Evolutionary conservation across 2,329 filamentous ascomycete genomes (phyloP).

Genomic region (Seiridium unicorne): DNA sequence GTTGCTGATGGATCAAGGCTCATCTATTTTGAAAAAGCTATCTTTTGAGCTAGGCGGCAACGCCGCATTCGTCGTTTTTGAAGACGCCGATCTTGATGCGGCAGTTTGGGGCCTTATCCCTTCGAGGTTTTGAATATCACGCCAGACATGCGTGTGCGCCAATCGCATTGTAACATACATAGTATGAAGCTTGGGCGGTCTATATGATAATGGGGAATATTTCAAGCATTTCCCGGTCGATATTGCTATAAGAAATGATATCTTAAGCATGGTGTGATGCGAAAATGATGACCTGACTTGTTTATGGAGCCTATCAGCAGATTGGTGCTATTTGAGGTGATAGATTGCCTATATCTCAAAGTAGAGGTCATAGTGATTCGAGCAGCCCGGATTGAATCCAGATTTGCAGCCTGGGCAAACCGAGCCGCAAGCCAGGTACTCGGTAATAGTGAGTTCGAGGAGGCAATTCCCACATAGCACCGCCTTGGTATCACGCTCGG

Average conservation of each 20-base stretch:
- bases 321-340: no score
- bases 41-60: slow-evolving; percentile 94
- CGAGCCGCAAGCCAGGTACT: slow-evolving; percentile 15
- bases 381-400: slow-evolving; percentile 20
- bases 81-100: slow-evolving; percentile 84
- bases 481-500: slow-evolving; percentile 12
- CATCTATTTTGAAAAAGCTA: slow-evolving; percentile 76
- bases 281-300: no score
- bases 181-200: no score
- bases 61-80: slow-evolving; percentile 94
- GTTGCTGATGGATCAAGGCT: slow-evolving; percentile 84
- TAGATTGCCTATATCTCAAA: slow-evolving; percentile 13
- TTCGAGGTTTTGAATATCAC: slow-evolving; percentile 90
- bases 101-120: slow-evolving; percentile 81
- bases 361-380: slow-evolving; percentile 19
- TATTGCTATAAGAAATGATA: no score
- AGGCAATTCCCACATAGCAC: slow-evolving; percentile 19
- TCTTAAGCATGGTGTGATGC: no score
- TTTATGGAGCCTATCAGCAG: no score
- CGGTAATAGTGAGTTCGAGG: slow-evolving; percentile 14
- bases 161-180: no score
- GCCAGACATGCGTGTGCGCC: slow-evolving; percentile 86
- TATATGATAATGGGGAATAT: no score
- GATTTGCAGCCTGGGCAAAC: slow-evolving; percentile 15
- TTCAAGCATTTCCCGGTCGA: no score